Evolutionary conservation across 805 yeast species (phyloP).

Genomic region (Ogataea pignaliae): DNA sequence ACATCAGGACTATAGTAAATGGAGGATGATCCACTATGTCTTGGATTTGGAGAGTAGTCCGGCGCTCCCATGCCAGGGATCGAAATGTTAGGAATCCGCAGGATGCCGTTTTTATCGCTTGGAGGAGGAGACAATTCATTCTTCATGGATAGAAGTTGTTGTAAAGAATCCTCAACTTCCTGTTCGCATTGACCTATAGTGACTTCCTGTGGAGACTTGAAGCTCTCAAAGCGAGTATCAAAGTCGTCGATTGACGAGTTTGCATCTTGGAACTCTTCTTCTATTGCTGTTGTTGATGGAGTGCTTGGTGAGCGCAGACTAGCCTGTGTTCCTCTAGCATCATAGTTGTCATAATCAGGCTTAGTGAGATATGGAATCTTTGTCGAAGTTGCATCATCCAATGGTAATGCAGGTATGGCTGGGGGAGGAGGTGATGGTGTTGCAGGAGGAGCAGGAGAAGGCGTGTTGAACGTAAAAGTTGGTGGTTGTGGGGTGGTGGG

Average conservation of each 20-base stretch:
- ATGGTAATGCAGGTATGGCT: not conserved
- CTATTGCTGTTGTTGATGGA: conserved; percentile 4
- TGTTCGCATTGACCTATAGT: conserved; percentile 3
- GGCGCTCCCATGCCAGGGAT: not conserved
- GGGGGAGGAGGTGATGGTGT: not conserved
- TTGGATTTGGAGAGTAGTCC: not conserved
- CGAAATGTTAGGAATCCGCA: too few species aligned
- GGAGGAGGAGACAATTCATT: conserved; percentile 21
- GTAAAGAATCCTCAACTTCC: conserved; percentile 21
- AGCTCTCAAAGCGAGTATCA: conserved; percentile 19
- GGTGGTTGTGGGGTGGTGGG: not conserved
- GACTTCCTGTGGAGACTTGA: not conserved
- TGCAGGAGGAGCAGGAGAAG: not conserved
- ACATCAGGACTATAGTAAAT: conserved; percentile 17
- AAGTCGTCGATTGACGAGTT: conserved; percentile 22
- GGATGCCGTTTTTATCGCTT: not conserved
- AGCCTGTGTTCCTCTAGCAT: too few species aligned
- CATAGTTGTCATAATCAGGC: too few species aligned
- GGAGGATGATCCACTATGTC: conserved; percentile 8
- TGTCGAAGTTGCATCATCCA: too few species aligned
- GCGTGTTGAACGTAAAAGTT: conserved; percentile 1
- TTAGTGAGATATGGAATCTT: too few species aligned
- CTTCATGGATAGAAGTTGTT: conserved; percentile 25
- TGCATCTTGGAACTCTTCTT: conserved; percentile 16
- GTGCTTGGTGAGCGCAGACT: too few species aligned